Evolutionary conservation across 192 early-diverging fungal species (phyloP).

Genomic region (Lunasporangiospora selenospora): DNA sequence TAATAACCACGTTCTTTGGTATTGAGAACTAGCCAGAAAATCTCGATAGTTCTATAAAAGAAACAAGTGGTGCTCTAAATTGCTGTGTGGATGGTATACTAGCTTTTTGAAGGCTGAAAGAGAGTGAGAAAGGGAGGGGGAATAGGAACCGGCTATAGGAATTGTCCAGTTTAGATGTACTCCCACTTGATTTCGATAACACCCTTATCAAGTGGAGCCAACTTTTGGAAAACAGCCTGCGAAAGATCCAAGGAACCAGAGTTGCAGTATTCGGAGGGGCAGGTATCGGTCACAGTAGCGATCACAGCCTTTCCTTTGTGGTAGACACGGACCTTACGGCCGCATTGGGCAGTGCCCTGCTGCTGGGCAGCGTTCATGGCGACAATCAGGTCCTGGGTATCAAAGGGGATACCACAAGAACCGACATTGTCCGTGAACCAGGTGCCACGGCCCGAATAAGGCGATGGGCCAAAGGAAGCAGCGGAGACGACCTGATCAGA

Average conservation of each 20-base stretch:
- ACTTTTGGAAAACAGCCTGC: conserved; percentile 42
- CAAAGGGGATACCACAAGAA: conserved; percentile 45
- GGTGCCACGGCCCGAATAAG: conserved; percentile 42
- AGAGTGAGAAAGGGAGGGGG: too few species aligned
- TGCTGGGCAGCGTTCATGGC: conserved; percentile 52
- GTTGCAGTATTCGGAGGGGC: conserved; percentile 46
- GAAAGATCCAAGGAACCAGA: conserved; percentile 44
- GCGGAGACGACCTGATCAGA: too few species aligned
- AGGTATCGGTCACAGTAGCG: conserved; percentile 53
- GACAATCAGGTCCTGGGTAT: conserved; percentile 50
- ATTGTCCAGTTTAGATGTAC: conserved; percentile 33
- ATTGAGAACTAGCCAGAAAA: too few species aligned
- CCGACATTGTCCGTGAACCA: conserved; percentile 51
- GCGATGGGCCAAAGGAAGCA: neutral
- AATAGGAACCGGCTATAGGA: too few species aligned
- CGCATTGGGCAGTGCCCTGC: conserved; percentile 47
- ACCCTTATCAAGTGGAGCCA: conserved; percentile 34
- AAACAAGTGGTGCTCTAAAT: too few species aligned
- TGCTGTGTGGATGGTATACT: too few species aligned
- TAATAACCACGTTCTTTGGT: too few species aligned
- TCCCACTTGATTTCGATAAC: conserved; percentile 48
- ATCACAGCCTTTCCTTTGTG: conserved; percentile 25
- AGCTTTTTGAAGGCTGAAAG: too few species aligned
- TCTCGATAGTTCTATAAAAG: too few species aligned
- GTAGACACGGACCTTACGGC: conserved; percentile 33